phyloP scores from a whole-genome alignment of 2,329 filamentous ascomycete species.

The Beauveria medogensis region DNA sequence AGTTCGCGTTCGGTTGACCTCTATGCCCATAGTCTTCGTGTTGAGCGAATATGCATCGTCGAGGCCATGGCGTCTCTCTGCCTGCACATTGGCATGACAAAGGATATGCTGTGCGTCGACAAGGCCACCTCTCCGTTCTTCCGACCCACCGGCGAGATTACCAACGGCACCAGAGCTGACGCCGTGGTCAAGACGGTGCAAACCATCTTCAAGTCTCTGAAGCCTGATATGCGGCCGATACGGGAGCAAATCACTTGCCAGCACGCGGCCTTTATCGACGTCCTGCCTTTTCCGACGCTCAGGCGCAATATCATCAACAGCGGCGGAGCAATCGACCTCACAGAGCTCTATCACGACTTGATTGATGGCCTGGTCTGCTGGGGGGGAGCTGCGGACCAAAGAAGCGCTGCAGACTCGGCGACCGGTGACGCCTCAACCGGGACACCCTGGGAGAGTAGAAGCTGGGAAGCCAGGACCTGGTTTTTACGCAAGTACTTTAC shows the following conservation, averaged over 20 bases:
- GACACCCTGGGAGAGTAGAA: too few relatives aligned
- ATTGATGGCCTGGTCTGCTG: too few relatives aligned
- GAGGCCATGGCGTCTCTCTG: constrained; percentile 14
- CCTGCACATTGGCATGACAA: constrained; percentile 16
- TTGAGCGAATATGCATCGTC: constrained; percentile 20
- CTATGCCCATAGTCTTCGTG: constrained; percentile 14
- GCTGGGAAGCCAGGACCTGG: constrained; percentile 11
- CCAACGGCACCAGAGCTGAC: neutral
- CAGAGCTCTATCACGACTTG: too few relatives aligned
- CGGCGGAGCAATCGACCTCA: too few relatives aligned
- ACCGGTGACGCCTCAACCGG: too few relatives aligned
- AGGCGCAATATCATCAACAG: constrained; percentile 16
- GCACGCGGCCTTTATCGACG: constrained; percentile 19
- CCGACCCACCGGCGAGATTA: constrained; percentile 3
- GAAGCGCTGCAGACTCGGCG: too few relatives aligned
- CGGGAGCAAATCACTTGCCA: constrained; percentile 16
- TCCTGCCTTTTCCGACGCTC: constrained; percentile 20
- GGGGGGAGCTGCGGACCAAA: too few relatives aligned
- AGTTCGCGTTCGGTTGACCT: neutral
- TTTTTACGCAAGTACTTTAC: constrained; percentile 20
- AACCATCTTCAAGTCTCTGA: constrained; percentile 17
- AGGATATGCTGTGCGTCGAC: constrained; percentile 18
- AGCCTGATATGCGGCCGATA: constrained; percentile 19
- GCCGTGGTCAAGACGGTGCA: constrained; percentile 15
- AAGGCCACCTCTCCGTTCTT: constrained; percentile 22